Evolutionary conservation across 305 asterid genomes (phyloP).

Genomic region (Ajuga reptans): DNA sequence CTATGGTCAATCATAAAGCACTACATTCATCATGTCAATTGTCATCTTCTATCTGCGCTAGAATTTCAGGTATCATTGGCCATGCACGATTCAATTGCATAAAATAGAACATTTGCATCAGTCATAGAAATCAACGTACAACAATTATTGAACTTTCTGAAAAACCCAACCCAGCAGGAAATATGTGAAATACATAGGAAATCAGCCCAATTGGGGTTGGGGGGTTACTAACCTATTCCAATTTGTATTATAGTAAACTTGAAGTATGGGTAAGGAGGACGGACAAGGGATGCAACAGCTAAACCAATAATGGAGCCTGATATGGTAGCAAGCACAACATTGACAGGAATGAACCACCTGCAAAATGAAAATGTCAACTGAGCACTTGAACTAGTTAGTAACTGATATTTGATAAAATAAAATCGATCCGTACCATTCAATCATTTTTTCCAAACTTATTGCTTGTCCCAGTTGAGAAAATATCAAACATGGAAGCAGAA

Average conservation of each 20-base stretch:
- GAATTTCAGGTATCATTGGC: background rate
- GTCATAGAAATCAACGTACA: background rate
- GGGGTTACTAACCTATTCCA: constrained; percentile 62
- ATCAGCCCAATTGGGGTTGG: background rate
- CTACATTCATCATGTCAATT: background rate
- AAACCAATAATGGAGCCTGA: constrained; percentile 85
- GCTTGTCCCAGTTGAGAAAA: constrained; percentile 97
- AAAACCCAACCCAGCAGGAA: background rate
- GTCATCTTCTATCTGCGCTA: background rate
- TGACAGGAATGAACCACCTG: constrained; percentile 99
- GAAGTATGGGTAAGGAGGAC: constrained; percentile 88
- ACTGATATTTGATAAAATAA: background rate
- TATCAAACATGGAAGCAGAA: constrained; percentile 88
- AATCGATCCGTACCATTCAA: constrained; percentile 50
- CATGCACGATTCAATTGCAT: constrained; percentile 4
- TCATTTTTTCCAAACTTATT: constrained; percentile 60
- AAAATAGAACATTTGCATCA: background rate
- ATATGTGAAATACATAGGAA: background rate
- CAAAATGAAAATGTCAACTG: constrained; percentile 22
- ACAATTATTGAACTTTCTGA: background rate
- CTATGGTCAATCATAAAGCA: background rate
- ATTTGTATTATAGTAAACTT: constrained; percentile 80
- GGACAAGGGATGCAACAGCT: constrained; percentile 54
- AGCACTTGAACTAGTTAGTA: constrained; percentile 1
- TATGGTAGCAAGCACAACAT: constrained; percentile 66